phyloP scores from a whole-genome alignment of 805 yeast species.

The Citeromyces nyonsensis region DNA sequence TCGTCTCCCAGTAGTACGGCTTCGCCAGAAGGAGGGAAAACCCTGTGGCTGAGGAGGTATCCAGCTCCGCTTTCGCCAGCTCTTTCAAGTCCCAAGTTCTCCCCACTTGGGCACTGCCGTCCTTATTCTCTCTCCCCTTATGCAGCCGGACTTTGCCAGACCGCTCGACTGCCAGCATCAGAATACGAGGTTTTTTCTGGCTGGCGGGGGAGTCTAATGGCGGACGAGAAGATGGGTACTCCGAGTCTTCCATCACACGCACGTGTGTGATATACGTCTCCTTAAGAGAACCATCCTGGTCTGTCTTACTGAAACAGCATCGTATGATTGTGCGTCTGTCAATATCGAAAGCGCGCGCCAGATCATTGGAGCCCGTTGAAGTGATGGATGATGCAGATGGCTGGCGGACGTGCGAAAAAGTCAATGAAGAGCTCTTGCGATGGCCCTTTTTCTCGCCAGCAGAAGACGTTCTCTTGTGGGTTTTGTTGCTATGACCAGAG shows the following conservation, averaged over 20 bases:
- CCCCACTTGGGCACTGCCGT: constrained; percentile 74
- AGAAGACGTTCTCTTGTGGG: too few species aligned
- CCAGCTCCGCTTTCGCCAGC: constrained; percentile 39
- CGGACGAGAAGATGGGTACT: constrained; percentile 54
- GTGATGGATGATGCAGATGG: too few species aligned
- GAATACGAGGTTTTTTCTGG: constrained; percentile 45
- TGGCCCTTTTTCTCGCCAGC: too few species aligned
- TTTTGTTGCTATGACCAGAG: too few species aligned
- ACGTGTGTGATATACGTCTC: constrained; percentile 68
- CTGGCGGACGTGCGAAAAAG: constrained; percentile 1
- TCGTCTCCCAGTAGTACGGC: constrained; percentile 72
- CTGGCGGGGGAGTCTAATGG: constrained; percentile 30
- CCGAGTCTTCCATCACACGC: constrained; percentile 58
- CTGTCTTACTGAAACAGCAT: constrained; percentile 32
- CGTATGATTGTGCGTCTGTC: constrained; percentile 32
- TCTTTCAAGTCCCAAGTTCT: constrained; percentile 83
- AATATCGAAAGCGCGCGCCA: constrained; percentile 43
- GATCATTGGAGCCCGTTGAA: constrained; percentile 13
- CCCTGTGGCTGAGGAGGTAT: constrained; percentile 35
- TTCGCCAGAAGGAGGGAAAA: constrained; percentile 51
- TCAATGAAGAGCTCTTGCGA: too few species aligned
- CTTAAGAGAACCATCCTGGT: constrained; percentile 21
- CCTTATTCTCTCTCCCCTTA: constrained; percentile 71
- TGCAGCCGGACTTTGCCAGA: constrained; percentile 62
- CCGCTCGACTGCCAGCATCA: constrained; percentile 45